Evolutionary conservation across 371 early-diverging fungal genomes (phyloP).

Genomic region (Mucor piriformis): DNA sequence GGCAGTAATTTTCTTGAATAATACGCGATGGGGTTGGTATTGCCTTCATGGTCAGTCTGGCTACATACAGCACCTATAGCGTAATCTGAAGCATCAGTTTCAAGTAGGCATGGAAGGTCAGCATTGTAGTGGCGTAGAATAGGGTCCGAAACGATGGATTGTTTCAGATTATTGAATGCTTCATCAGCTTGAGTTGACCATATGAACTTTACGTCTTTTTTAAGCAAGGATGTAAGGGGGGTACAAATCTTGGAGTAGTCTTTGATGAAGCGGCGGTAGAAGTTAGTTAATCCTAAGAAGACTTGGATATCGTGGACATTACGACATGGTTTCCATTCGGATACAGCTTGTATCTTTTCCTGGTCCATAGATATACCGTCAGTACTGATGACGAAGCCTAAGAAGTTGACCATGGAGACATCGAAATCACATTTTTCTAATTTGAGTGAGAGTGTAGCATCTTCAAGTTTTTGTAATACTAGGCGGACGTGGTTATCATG

Average conservation of each 20-base stretch:
- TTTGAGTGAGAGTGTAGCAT: conserved; percentile 35
- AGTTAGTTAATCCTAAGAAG: conserved; percentile 59
- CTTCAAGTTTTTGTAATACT: conserved; percentile 33
- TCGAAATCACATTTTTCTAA: conserved; percentile 49
- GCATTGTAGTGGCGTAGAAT: conserved; percentile 27
- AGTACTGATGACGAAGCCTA: conserved; percentile 42
- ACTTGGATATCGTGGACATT: conserved; percentile 36
- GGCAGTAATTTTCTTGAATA: conserved; percentile 30
- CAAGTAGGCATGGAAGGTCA: conserved; percentile 33
- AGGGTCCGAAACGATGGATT: conserved; percentile 33
- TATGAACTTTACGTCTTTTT: conserved; percentile 29
- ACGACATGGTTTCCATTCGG: conserved; percentile 34
- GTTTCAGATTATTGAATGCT: conserved; percentile 46
- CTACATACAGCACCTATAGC: conserved; percentile 48
- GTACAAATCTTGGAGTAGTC: conserved; percentile 31
- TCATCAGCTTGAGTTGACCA: conserved; percentile 32
- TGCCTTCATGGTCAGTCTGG: conserved; percentile 31
- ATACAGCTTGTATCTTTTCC: conserved; percentile 35
- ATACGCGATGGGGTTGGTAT: conserved; percentile 43
- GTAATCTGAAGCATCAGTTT: conserved; percentile 54
- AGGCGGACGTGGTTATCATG: conserved; percentile 37
- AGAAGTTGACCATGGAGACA: conserved; percentile 32
- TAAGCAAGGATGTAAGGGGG: conserved; percentile 19
- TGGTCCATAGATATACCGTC: conserved; percentile 35
- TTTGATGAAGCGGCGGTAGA: conserved; percentile 52